phyloP scores from a whole-genome alignment of 148 eudicot genomes.

The Nyssa sinensis region DNA sequence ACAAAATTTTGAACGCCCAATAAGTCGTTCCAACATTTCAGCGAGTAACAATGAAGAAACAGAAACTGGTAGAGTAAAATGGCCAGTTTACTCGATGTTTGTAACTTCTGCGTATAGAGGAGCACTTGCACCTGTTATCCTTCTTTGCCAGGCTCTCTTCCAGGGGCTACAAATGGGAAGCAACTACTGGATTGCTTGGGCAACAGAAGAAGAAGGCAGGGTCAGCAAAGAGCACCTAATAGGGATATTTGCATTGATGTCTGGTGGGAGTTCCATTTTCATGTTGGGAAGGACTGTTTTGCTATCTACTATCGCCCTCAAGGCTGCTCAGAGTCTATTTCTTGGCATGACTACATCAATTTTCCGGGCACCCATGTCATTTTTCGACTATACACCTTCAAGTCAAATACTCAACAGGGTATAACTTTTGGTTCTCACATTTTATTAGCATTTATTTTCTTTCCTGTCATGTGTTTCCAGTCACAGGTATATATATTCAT shows the following conservation, averaged over 20 bases:
- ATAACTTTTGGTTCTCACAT: background rate
- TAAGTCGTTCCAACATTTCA: background rate
- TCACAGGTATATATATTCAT: background rate
- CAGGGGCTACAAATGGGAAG: constrained; percentile 67
- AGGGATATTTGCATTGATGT: constrained; percentile 54
- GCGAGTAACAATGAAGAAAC: constrained; percentile 39
- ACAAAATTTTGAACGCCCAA: constrained; percentile 11
- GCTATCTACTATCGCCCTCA: constrained; percentile 76
- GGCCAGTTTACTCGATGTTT: constrained; percentile 64
- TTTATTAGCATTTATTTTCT: no score
- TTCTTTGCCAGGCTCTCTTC: constrained; percentile 63
- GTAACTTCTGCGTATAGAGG: constrained; percentile 71
- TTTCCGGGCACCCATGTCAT: constrained; percentile 78
- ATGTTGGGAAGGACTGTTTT: constrained; percentile 76
- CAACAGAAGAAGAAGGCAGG: constrained; percentile 50
- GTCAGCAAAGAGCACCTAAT: constrained; percentile 63
- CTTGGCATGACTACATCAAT: constrained; percentile 64
- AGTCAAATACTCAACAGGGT: constrained; percentile 85
- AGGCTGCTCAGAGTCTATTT: constrained; percentile 62
- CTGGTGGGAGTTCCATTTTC: constrained; percentile 77
- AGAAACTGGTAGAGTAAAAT: constrained; percentile 67
- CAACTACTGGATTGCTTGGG: constrained; percentile 95
- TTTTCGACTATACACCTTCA: constrained; percentile 84
- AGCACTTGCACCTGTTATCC: constrained; percentile 67
- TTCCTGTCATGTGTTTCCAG: no score